Percentiles rank a stretch among this genome's conserved stretches.
Conservation (phyloP, 2,329 filamentous ascomycete species). For the Cladosporium austrohemisphaericum region DNA sequence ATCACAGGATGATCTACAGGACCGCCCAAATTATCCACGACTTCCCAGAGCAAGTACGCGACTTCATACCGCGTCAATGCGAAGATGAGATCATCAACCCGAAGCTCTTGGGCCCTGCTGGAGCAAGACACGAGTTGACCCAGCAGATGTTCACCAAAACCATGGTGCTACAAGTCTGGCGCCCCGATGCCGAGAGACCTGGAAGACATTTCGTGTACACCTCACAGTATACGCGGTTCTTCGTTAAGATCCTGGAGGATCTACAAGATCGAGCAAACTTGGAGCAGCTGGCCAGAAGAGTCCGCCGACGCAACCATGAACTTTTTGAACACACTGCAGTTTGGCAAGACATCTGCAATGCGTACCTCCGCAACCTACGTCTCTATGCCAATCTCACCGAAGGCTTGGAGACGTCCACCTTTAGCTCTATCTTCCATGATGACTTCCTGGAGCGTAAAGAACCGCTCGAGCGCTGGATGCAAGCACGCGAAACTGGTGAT, state of each 20-base stretch:
- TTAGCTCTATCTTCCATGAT: constrained; percentile 61
- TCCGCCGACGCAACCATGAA: constrained; percentile 78
- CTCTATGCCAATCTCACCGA: constrained; percentile 54
- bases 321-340: constrained; percentile 60
- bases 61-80: constrained; percentile 12
- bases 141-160: constrained; percentile 89
- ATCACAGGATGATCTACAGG: constrained; percentile 83
- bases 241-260: constrained; percentile 69
- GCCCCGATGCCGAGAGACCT: constrained; percentile 78
- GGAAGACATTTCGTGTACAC: constrained; percentile 92
- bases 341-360: constrained; percentile 59
- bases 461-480: constrained; percentile 57
- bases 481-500: constrained; percentile 44
- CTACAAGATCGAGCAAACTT: constrained; percentile 71
- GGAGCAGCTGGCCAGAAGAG: constrained; percentile 72
- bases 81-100: constrained; percentile 13
- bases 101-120: constrained; percentile 38
- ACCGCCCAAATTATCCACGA: constrained; percentile 62
- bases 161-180: constrained; percentile 93
- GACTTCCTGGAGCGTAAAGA: constrained; percentile 60
- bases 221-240: constrained; percentile 78
- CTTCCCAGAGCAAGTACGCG: constrained; percentile 34
- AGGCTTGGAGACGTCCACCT: constrained; percentile 61
- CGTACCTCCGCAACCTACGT: constrained; percentile 58
- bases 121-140: constrained; percentile 74